Conservation (phyloP, 352 stramenopile species). For the Vaucheria bursata region DNA sequence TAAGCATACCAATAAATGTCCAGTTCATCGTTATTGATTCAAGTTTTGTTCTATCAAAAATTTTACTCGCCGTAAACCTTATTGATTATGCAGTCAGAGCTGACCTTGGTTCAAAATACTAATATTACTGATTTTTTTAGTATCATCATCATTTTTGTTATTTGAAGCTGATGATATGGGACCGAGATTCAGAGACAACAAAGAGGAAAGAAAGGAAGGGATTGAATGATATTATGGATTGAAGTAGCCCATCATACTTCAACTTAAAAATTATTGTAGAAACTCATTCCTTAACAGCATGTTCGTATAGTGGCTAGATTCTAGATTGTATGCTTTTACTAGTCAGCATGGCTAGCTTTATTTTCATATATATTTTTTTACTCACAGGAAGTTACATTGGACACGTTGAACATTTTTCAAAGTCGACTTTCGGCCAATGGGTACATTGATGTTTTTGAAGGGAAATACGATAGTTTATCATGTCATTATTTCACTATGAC, state of each 20-base stretch:
- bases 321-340: neutral
- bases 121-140: no score
- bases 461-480: neutral
- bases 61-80: no score
- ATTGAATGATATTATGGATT: neutral
- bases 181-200: neutral
- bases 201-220: neutral
- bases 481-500: neutral
- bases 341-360: neutral
- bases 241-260: neutral
- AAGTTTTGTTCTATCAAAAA: no score
- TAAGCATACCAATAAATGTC: no score
- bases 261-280: neutral
- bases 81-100: no score
- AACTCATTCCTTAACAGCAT: neutral
- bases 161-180: no score
- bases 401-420: neutral
- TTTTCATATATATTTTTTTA: neutral
- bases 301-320: neutral
- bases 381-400: constrained; percentile 1
- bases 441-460: neutral
- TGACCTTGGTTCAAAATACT: no score
- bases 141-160: no score
- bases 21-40: no score
- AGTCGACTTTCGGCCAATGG: neutral